Percentiles rank a stretch among this genome's conserved stretches.
Evolutionary conservation across 148 eudicot species (phyloP).

Genomic region (Rhododendron ferrugineum): DNA sequence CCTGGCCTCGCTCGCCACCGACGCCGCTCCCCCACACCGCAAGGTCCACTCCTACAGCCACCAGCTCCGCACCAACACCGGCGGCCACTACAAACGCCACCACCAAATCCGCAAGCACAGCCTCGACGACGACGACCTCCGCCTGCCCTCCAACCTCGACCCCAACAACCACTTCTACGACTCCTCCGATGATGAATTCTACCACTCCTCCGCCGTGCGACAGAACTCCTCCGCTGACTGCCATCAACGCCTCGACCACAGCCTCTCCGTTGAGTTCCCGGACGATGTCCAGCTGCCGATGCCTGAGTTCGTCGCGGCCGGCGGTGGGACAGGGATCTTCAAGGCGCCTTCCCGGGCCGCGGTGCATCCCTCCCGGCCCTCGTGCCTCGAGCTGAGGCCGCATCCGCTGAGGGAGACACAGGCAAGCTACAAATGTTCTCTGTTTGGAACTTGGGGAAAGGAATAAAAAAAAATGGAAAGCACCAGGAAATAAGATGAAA

Average conservation of each 20-base stretch:
- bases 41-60: conserved; percentile 52
- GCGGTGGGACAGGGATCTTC: conserved; percentile 57
- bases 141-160: conserved; percentile 15
- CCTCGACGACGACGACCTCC: conserved; percentile 50
- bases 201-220: conserved; percentile 19
- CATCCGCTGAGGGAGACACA: conserved; percentile 95
- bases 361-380: conserved; percentile 75
- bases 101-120: conserved; percentile 61
- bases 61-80: conserved; percentile 45
- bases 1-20: conserved; percentile 23
- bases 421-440: background rate
- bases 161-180: conserved; percentile 4
- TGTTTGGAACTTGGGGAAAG: no score
- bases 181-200: conserved; percentile 34
- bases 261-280: conserved; percentile 18
- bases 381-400: conserved; percentile 82
- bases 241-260: conserved; percentile 17
- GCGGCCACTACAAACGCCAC: conserved; percentile 24
- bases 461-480: no score
- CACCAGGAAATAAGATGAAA: no score
- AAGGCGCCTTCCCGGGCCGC: conserved; percentile 64
- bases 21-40: conserved; percentile 26
- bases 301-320: conserved; percentile 53
- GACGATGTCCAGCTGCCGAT: conserved; percentile 20
- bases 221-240: background rate